A percentile compares a stretch with the other conserved stretches of the same genome.
Evolutionary conservation across 768 basidiomycete genomes (phyloP).

Genomic region (Panellus pusillus): DNA sequence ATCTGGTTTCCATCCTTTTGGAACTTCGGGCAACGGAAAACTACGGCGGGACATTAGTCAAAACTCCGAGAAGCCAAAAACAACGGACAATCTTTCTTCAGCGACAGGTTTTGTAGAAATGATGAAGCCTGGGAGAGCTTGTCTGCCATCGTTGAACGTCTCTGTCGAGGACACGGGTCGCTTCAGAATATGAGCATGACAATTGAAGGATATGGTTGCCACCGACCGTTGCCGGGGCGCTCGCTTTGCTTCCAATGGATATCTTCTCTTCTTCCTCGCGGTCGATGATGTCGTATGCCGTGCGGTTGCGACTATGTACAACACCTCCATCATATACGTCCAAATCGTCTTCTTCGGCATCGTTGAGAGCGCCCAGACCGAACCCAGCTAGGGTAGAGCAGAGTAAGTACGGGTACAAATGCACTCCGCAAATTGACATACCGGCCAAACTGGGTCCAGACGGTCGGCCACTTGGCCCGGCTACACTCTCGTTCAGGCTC

Average conservation of each 20-base stretch:
- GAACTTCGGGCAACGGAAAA: conserved; percentile 84
- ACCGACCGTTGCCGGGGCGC: conserved; percentile 32
- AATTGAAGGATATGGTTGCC: not conserved
- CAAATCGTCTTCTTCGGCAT: conserved; percentile 91
- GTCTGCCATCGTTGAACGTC: conserved; percentile 73
- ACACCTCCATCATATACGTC: conserved; percentile 70
- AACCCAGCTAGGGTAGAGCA: conserved; percentile 66
- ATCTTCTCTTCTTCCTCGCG: conserved; percentile 64
- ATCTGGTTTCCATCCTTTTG: conserved; percentile 82
- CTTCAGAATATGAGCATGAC: conserved; percentile 33
- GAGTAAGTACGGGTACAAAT: not conserved
- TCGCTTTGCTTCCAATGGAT: conserved; percentile 37
- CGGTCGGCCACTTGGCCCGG: conserved; percentile 29
- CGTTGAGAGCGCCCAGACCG: conserved; percentile 86
- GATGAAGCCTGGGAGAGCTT: conserved; percentile 74
- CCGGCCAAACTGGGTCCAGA: conserved; percentile 60
- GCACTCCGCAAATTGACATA: conserved; percentile 26
- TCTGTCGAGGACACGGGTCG: conserved; percentile 31
- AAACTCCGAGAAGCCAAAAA: conserved; percentile 1
- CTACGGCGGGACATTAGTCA: conserved; percentile 37
- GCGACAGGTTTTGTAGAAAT: conserved; percentile 65
- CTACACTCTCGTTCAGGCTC: conserved; percentile 60
- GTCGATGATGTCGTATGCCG: conserved; percentile 67
- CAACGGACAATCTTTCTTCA: conserved; percentile 66
- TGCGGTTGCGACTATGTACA: conserved; percentile 41